phyloP scores from a whole-genome alignment of 129 eudicot genomes.

The Saussurea involucrata region DNA sequence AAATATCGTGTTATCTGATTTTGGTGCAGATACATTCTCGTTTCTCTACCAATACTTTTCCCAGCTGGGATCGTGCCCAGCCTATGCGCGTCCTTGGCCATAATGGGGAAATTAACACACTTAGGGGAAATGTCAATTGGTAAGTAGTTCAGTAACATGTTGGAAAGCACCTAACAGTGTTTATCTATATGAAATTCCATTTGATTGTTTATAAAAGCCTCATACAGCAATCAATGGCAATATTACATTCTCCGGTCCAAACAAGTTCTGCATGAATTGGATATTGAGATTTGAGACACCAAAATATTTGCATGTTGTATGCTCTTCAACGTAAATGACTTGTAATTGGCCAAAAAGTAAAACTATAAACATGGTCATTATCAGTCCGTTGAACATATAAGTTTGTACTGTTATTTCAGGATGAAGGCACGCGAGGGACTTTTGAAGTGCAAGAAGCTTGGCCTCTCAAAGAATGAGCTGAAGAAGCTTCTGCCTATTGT shows the following conservation, averaged over 20 bases:
- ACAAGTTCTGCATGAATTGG: background rate
- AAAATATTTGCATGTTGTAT: background rate
- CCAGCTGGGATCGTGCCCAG: constrained; percentile 94
- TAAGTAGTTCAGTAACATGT: constrained; percentile 8
- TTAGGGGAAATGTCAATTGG: constrained; percentile 83
- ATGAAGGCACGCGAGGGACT: constrained; percentile 99
- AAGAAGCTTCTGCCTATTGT: constrained; percentile 96
- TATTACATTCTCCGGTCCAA: background rate
- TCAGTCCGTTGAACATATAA: background rate
- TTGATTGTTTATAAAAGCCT: background rate
- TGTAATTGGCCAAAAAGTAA: background rate
- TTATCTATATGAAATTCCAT: background rate
- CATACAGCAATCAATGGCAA: too few relatives aligned
- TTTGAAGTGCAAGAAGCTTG: constrained; percentile 89
- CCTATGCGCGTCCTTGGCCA: constrained; percentile 88
- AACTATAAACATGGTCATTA: background rate
- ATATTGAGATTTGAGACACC: background rate
- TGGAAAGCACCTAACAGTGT: background rate
- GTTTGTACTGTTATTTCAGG: constrained; percentile 41
- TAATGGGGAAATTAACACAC: constrained; percentile 82
- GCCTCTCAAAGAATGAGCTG: constrained; percentile 90
- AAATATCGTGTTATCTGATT: background rate
- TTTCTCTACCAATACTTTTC: constrained; percentile 94
- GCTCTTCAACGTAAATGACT: background rate
- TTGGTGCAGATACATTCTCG: constrained; percentile 85